Conservation (phyloP, 2,329 filamentous ascomycete genomes). For the Bisporella sp. region DNA sequence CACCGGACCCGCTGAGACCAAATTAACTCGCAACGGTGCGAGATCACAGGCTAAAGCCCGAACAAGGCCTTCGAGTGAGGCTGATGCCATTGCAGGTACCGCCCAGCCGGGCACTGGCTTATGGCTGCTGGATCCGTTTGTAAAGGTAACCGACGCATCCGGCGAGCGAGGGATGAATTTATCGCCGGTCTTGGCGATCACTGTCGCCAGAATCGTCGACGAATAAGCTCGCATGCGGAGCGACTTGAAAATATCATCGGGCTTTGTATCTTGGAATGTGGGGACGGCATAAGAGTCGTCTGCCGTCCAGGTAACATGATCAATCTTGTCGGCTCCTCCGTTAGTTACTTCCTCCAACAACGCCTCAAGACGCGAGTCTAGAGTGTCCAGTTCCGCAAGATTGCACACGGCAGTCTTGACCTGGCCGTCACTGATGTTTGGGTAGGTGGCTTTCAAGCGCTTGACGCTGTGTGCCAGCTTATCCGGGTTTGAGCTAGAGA, state of each 20-base stretch:
- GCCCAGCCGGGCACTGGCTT: slow-evolving; percentile 31
- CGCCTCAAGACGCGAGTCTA: slow-evolving; percentile 29
- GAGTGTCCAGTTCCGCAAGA: slow-evolving; percentile 1
- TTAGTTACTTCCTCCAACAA: slow-evolving; percentile 31
- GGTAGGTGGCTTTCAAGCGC: slow-evolving; percentile 4
- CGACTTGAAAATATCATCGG: background rate
- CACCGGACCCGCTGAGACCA: slow-evolving; percentile 47
- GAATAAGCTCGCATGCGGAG: background rate
- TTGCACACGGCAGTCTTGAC: slow-evolving; percentile 9
- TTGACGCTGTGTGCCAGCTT: slow-evolving; percentile 40
- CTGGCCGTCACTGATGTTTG: background rate
- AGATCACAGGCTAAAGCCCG: slow-evolving; percentile 54
- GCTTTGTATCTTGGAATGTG: slow-evolving; percentile 1
- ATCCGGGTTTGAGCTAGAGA: slow-evolving; percentile 27
- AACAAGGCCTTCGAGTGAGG: slow-evolving; percentile 43
- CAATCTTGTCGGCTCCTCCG: slow-evolving; percentile 1
- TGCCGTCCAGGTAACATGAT: slow-evolving; percentile 17
- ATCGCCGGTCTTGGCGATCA: slow-evolving; percentile 10
- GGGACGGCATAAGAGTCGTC: background rate
- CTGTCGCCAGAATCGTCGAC: slow-evolving; percentile 1
- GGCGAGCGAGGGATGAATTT: slow-evolving; percentile 1
- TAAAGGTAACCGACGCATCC: slow-evolving; percentile 15
- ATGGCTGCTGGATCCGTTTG: slow-evolving; percentile 9
- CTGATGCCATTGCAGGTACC: slow-evolving; percentile 38
- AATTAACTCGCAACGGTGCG: slow-evolving; percentile 54